Evolutionary conservation across 75 land plant species (phyloP).

Genomic region (Azolla pinnata): DNA sequence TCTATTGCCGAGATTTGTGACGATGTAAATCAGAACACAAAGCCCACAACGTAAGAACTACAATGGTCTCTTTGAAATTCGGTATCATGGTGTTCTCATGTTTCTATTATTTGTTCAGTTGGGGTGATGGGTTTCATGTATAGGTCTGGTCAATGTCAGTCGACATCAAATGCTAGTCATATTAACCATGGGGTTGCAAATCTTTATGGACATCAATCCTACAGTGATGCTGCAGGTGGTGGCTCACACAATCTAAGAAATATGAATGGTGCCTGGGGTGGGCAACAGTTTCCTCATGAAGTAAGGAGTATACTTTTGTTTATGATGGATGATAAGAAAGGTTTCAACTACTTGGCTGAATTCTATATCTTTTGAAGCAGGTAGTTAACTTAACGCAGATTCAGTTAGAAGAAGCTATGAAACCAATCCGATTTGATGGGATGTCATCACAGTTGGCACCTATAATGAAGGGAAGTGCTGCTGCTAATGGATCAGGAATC

Average conservation of each 20-base stretch:
- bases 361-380: slow-evolving; percentile 25
- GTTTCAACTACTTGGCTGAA: slow-evolving; percentile 4
- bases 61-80: no score
- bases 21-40: no score
- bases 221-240: slow-evolving; percentile 7
- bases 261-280: slow-evolving; percentile 27
- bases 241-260: slow-evolving; percentile 9
- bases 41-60: no score
- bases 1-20: no score
- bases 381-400: slow-evolving; percentile 76
- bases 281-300: slow-evolving; percentile 16
- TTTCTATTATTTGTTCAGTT: no score
- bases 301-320: slow-evolving; percentile 6
- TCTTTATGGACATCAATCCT: neutral
- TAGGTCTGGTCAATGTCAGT: slow-evolving; percentile 1
- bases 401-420: slow-evolving; percentile 94
- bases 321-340: slow-evolving; percentile 1
- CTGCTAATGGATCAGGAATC: slow-evolving; percentile 31
- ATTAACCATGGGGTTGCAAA: neutral
- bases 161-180: neutral
- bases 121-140: no score
- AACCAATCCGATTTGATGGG: slow-evolving; percentile 53
- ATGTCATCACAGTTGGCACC: slow-evolving; percentile 30
- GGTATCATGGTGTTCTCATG: no score
- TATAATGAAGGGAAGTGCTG: slow-evolving; percentile 27